Evolutionary conservation across 257 asterid species (phyloP).

Genomic region (Capsicum rhomboideum): DNA sequence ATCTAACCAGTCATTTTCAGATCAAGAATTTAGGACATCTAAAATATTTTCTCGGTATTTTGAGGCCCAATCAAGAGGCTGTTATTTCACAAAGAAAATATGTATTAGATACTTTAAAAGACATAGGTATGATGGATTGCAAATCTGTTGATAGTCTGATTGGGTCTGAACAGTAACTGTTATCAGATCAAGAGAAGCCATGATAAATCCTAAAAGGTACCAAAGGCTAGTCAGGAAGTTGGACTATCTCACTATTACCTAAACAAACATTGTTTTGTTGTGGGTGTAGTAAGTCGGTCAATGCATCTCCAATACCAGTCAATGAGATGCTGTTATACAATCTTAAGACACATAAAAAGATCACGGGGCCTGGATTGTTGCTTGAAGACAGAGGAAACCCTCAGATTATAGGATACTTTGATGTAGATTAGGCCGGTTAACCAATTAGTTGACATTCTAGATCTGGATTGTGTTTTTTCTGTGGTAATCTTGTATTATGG

Average conservation of each 20-base stretch:
- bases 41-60: not conserved
- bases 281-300: not conserved
- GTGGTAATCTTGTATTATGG: not conserved
- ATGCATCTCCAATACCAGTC: not conserved
- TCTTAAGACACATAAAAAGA: not conserved
- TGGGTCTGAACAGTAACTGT: not conserved
- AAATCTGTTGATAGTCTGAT: not conserved
- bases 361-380: not conserved
- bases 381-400: not conserved
- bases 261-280: not conserved
- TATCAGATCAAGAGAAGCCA: not conserved
- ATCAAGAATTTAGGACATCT: not conserved
- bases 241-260: not conserved
- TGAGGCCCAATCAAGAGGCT: not conserved
- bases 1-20: not conserved
- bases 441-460: not conserved
- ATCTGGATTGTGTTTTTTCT: not conserved
- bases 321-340: not conserved
- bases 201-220: not conserved
- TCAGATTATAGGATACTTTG: not conserved
- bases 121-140: not conserved
- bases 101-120: not conserved
- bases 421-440: not conserved
- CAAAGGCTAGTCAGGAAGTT: not conserved
- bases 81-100: not conserved